Evolutionary conservation across 2,329 filamentous ascomycete species (phyloP).

Genomic region (Lachnellula willkommii): DNA sequence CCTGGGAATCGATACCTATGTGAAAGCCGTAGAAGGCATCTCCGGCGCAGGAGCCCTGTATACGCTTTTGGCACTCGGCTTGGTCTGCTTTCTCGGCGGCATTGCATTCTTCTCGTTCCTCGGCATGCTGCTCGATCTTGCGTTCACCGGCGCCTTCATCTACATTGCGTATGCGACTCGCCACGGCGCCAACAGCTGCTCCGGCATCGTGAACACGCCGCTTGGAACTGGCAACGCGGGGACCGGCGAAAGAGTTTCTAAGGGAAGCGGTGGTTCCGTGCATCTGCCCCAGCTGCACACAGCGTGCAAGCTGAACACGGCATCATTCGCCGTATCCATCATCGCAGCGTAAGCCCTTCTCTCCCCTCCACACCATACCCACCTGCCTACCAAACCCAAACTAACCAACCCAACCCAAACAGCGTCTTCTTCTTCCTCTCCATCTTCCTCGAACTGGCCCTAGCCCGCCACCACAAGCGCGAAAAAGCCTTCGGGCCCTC

Average conservation of each 20-base stretch:
- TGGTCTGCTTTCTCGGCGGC: conserved; percentile 77
- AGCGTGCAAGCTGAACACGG: conserved; percentile 72
- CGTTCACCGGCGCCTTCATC: conserved; percentile 71
- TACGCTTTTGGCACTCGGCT: conserved; percentile 62
- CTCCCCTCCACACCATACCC: not conserved
- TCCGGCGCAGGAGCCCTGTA: conserved; percentile 71
- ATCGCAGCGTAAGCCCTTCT: conserved; percentile 60
- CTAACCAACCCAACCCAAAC: not conserved
- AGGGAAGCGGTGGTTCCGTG: conserved; percentile 41
- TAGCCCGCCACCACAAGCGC: conserved; percentile 66
- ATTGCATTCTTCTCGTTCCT: conserved; percentile 66
- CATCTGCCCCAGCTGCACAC: conserved; percentile 42
- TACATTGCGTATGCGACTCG: conserved; percentile 75
- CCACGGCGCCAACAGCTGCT: conserved; percentile 62
- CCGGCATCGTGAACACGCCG: conserved; percentile 57
- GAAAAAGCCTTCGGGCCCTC: conserved; percentile 67
- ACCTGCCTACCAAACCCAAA: not conserved
- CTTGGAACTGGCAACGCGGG: conserved; percentile 59
- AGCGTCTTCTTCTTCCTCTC: conserved; percentile 73
- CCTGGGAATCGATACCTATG: conserved; percentile 55
- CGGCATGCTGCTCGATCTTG: conserved; percentile 69
- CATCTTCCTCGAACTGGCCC: conserved; percentile 60
- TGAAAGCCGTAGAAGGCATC: conserved; percentile 73
- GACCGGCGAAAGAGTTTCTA: conserved; percentile 42
- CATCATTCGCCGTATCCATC: conserved; percentile 71